Conservation (phyloP, 129 eudicot species). For the Helianthus annuus region DNA sequence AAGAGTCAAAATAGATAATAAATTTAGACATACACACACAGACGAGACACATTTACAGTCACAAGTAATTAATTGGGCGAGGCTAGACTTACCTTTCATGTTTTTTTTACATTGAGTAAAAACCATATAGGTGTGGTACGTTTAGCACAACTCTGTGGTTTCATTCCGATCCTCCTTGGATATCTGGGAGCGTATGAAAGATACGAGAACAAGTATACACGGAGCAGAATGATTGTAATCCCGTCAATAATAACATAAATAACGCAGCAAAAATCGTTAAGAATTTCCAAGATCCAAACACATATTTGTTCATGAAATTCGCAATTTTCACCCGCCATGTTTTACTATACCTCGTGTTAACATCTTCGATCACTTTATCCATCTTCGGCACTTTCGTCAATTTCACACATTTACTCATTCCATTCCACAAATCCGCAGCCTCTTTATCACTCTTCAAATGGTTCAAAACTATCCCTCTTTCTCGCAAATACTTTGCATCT, state of each 20-base stretch:
- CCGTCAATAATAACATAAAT: conserved; percentile 44
- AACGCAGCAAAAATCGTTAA: conserved; percentile 52
- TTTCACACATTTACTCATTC: conserved; percentile 63
- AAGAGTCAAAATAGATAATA: not conserved
- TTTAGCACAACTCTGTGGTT: not conserved
- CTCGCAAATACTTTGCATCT: conserved; percentile 53
- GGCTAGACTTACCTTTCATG: too few relatives aligned
- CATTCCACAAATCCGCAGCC: conserved; percentile 75
- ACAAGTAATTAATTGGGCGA: not conserved
- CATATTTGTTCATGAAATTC: conserved; percentile 43
- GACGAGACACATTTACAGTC: not conserved
- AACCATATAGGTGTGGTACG: too few relatives aligned
- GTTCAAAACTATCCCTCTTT: conserved; percentile 49
- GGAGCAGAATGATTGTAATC: conserved; percentile 48
- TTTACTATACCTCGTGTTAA: conserved; percentile 46
- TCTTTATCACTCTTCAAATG: conserved; percentile 69
- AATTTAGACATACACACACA: not conserved
- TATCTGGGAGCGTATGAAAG: conserved; percentile 11
- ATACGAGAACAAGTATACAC: conserved; percentile 31
- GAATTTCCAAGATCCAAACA: conserved; percentile 53
- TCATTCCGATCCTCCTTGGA: not conserved
- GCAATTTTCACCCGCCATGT: conserved; percentile 50
- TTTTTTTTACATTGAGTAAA: too few relatives aligned
- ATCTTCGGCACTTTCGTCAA: conserved; percentile 58
- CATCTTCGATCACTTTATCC: conserved; percentile 61